Evolutionary conservation across 2,329 filamentous ascomycete species (phyloP).

Genomic region (Aspergillus japonicus): DNA sequence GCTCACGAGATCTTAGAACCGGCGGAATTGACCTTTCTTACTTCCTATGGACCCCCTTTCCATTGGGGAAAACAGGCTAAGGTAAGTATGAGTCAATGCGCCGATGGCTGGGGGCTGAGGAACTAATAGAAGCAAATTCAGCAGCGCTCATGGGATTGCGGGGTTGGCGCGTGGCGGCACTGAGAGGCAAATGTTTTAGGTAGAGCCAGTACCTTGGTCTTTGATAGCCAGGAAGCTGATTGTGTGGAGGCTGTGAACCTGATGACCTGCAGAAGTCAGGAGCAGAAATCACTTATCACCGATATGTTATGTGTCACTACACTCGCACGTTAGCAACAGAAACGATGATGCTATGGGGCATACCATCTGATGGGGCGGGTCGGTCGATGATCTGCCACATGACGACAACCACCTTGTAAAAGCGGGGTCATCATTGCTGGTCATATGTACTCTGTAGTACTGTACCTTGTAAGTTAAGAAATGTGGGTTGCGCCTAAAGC

Average conservation of each 20-base stretch:
- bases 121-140: slow-evolving; percentile 13
- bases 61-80: not conserved
- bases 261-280: slow-evolving; percentile 9
- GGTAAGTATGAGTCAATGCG: slow-evolving; percentile 26
- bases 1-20: slow-evolving; percentile 7
- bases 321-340: not conserved
- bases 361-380: slow-evolving; percentile 10
- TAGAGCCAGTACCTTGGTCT: slow-evolving; percentile 1
- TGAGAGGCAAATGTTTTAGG: slow-evolving; percentile 7
- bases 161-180: slow-evolving; percentile 24
- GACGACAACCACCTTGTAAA: slow-evolving; percentile 21
- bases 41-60: not conserved
- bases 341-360: not conserved
- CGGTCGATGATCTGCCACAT: slow-evolving; percentile 16
- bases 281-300: not conserved
- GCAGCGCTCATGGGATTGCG: slow-evolving; percentile 23
- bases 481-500: no score
- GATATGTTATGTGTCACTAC: slow-evolving; percentile 2
- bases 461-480: slow-evolving; percentile 8
- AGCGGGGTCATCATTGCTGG: slow-evolving; percentile 10
- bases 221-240: slow-evolving; percentile 1
- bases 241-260: slow-evolving; percentile 1
- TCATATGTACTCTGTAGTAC: not conserved
- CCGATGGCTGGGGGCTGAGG: slow-evolving; percentile 18
- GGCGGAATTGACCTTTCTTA: not conserved